These are phyloP conservation scores for Anaeromyces robustus DNA, from an alignment of 192 early-diverging fungal genomes.

Conservation along the genomic window DNA sequence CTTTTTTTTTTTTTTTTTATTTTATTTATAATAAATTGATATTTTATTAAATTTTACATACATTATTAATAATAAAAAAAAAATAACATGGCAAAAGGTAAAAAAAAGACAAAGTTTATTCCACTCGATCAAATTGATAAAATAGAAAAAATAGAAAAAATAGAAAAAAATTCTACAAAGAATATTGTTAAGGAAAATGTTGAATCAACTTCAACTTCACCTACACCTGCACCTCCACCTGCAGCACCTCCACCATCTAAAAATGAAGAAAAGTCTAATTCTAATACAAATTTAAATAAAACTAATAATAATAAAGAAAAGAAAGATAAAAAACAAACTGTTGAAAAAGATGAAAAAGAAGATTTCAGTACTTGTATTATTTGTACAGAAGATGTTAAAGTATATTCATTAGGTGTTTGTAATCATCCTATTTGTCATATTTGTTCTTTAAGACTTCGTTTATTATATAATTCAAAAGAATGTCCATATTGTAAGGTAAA, in stretches of 20 bases:
- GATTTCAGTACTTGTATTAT: slow-evolving; percentile 51
- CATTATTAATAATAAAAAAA: too few relatives aligned
- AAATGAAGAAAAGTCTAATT: too few relatives aligned
- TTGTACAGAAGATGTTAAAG: slow-evolving; percentile 67
- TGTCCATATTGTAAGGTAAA: slow-evolving; percentile 85
- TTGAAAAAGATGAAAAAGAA: not conserved
- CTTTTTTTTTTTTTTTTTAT: too few relatives aligned
- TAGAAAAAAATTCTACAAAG: not conserved
- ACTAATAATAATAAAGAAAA: not conserved
- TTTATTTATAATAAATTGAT: too few relatives aligned
- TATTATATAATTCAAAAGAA: slow-evolving; percentile 67
- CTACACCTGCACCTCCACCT: not conserved
- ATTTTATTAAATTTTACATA: too few relatives aligned
- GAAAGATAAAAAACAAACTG: not conserved
- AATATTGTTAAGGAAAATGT: too few relatives aligned
- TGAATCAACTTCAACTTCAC: not conserved
- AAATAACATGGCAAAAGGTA: not conserved
- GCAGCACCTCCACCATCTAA: too few relatives aligned
- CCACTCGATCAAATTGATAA: not conserved
- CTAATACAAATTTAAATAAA: not conserved
- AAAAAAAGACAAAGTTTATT: not conserved
- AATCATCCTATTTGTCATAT: slow-evolving; percentile 88
- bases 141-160: not conserved
- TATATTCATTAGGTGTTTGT: slow-evolving; percentile 72
- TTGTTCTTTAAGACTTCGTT: slow-evolving; percentile 78